Evolutionary conservation across 148 eudicot species (phyloP).

Genomic region (Arbutus unedo): DNA sequence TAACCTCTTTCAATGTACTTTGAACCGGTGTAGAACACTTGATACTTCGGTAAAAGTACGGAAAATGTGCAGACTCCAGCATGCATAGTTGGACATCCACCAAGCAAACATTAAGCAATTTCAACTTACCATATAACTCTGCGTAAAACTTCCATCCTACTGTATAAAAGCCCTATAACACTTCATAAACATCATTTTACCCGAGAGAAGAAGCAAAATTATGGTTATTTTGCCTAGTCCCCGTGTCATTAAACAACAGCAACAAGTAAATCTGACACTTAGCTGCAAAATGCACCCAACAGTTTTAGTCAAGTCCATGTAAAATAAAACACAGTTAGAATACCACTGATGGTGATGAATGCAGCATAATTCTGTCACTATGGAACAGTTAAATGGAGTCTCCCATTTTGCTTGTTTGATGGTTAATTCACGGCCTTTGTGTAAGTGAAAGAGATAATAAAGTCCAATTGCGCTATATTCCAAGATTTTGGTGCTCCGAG

Average conservation of each 20-base stretch:
- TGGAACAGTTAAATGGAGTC: not conserved
- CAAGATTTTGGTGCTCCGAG: not conserved
- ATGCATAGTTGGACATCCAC: not conserved
- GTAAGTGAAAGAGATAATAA: not conserved
- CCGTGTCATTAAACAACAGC: not conserved
- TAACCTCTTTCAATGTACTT: not conserved
- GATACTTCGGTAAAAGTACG: not conserved
- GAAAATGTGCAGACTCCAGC: not conserved
- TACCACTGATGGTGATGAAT: not conserved
- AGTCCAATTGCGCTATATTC: not conserved
- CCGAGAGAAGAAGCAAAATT: not conserved
- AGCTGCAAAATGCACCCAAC: not conserved
- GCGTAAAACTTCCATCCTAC: not conserved
- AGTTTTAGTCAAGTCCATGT: not conserved
- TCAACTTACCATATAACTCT: not conserved
- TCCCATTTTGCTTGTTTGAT: not conserved
- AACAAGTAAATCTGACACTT: not conserved
- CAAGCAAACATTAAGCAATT: not conserved
- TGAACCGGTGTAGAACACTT: not conserved
- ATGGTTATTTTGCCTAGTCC: not conserved
- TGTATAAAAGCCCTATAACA: not conserved
- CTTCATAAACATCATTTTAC: not conserved
- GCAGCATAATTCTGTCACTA: not conserved
- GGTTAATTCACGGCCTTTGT: not conserved
- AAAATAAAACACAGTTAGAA: not conserved